A percentile compares a stretch with the other conserved stretches of the same genome.
phyloP scores from a whole-genome alignment of 1,139 yeast species.

The Pichia sp. region DNA sequence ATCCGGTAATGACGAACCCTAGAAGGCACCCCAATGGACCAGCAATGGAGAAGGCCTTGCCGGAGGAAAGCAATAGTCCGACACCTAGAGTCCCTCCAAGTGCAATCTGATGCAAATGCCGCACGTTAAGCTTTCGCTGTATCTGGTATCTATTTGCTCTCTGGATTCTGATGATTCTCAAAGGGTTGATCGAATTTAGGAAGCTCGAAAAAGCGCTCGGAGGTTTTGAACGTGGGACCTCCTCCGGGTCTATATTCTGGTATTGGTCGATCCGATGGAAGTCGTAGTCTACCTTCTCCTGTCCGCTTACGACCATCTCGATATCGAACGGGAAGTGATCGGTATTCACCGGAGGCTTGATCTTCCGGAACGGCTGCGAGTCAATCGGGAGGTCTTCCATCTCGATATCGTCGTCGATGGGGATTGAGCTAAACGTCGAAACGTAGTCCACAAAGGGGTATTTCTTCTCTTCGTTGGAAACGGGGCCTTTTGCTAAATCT shows the following conservation, averaged over 20 bases:
- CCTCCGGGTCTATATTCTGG: constrained; percentile 15
- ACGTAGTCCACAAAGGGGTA: constrained; percentile 6
- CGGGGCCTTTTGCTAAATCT: not conserved
- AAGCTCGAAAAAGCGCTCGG: constrained; percentile 3
- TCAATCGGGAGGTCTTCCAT: constrained; percentile 29
- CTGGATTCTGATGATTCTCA: constrained; percentile 19
- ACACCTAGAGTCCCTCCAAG: constrained; percentile 82
- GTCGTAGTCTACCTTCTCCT: constrained; percentile 30
- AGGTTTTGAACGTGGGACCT: not conserved
- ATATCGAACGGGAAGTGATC: constrained; percentile 14
- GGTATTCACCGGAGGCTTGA: constrained; percentile 1
- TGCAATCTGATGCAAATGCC: constrained; percentile 79
- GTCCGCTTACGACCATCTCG: constrained; percentile 29
- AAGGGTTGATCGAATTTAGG: constrained; percentile 14
- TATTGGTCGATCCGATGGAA: constrained; percentile 23
- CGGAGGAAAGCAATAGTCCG: constrained; percentile 73
- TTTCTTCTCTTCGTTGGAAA: constrained; percentile 9
- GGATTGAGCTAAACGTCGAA: constrained; percentile 15
- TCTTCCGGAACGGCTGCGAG: constrained; percentile 19
- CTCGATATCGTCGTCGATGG: constrained; percentile 21
- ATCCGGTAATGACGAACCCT: constrained; percentile 65
- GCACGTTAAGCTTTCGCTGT: constrained; percentile 56
- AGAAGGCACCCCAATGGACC: constrained; percentile 80
- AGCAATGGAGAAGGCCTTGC: constrained; percentile 69
- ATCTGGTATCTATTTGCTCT: constrained; percentile 30